Percentiles rank a stretch among this genome's conserved stretches.
Conservation (phyloP, 2,329 filamentous ascomycete species). For the Talaromyces sp. region DNA sequence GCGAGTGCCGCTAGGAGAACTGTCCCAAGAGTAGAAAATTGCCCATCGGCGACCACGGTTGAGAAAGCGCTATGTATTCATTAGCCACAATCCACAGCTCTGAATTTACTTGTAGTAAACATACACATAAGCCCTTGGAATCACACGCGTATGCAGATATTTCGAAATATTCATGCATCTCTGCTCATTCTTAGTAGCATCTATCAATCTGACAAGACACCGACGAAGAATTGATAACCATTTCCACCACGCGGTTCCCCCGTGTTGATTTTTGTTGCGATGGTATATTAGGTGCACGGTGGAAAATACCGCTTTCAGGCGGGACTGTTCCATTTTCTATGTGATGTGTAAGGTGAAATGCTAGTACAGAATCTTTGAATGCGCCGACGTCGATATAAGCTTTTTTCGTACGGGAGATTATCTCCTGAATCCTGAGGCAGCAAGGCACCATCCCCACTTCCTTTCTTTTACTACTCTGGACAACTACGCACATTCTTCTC, state of each 20-base stretch:
- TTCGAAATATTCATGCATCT: conserved; percentile 30
- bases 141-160: conserved; percentile 31
- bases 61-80: conserved; percentile 52
- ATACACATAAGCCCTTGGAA: conserved; percentile 44
- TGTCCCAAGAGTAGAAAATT: conserved; percentile 68
- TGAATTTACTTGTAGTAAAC: not conserved
- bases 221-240: conserved; percentile 69
- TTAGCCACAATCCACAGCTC: not conserved
- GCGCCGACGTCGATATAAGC: conserved; percentile 8
- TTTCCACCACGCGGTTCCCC: conserved; percentile 75
- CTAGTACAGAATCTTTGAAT: not conserved
- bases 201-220: conserved; percentile 55
- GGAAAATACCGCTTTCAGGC: conserved; percentile 32
- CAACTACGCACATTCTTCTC: not conserved
- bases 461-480: not conserved
- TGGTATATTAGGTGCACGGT: conserved; percentile 68
- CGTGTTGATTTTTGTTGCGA: conserved; percentile 90
- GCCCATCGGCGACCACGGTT: conserved; percentile 66
- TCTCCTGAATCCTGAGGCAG: not conserved
- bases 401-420: not conserved
- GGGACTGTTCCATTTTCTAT: conserved; percentile 27
- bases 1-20: conserved; percentile 64
- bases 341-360: not conserved
- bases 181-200: conserved; percentile 44
- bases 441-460: not conserved